phyloP scores from a whole-genome alignment of 768 basidiomycete genomes.

The Naematelia aurantialba region DNA sequence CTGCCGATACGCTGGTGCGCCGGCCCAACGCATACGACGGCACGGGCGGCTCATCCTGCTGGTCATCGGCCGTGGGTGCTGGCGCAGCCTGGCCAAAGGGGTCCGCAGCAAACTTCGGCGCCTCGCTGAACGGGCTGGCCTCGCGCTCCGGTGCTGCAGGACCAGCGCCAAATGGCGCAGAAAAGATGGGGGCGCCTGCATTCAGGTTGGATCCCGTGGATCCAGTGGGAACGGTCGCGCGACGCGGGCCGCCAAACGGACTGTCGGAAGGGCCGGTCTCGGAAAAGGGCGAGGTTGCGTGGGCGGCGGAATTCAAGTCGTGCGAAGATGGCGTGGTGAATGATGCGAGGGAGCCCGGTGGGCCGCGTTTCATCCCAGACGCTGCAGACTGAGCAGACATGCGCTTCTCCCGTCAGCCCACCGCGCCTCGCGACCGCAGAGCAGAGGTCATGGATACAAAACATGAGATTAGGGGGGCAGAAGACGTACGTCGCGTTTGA shows the following conservation, averaged over 20 bases:
- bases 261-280: conserved; percentile 43
- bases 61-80: conserved; percentile 16
- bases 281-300: conserved; percentile 40
- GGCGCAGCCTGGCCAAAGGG: conserved; percentile 12
- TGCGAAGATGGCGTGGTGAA: not conserved
- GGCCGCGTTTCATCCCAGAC: conserved; percentile 6
- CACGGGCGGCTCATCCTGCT: conserved; percentile 45
- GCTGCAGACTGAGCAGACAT: no score
- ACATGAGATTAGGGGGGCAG: no score
- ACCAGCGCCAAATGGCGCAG: conserved; percentile 19
- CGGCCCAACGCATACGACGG: conserved; percentile 70
- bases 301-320: conserved; percentile 3
- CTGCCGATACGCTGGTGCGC: conserved; percentile 90
- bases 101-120: conserved; percentile 15
- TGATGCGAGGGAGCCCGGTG: conserved; percentile 2
- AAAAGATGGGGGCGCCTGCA: conserved; percentile 11
- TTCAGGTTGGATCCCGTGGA: conserved; percentile 8
- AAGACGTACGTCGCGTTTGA: conserved; percentile 43
- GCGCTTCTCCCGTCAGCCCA: conserved; percentile 10
- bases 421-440: no score
- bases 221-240: conserved; percentile 30
- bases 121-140: conserved; percentile 6
- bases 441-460: no score
- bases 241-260: conserved; percentile 37
- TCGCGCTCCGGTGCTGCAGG: conserved; percentile 6